phyloP scores from a whole-genome alignment of 148 eudicot genomes.

The Rhododendron griersonianum region DNA sequence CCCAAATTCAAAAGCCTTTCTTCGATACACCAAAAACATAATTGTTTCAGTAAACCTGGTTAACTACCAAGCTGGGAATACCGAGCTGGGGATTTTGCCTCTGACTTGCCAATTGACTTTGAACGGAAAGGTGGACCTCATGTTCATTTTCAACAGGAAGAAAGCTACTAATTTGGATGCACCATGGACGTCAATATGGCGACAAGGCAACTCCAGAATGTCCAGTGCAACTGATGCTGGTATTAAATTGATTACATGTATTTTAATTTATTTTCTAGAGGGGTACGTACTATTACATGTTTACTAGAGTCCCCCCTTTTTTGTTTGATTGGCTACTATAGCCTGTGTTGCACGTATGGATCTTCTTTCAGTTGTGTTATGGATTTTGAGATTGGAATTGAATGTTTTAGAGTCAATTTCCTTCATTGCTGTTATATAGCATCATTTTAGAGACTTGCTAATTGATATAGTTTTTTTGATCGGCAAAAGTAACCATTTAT shows the following conservation, averaged over 20 bases:
- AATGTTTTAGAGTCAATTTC: too few relatives aligned
- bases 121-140: neutral
- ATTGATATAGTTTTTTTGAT: too few relatives aligned
- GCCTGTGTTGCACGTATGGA: too few relatives aligned
- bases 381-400: too few relatives aligned
- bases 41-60: neutral
- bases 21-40: slow-evolving; percentile 8
- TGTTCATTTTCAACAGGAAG: neutral
- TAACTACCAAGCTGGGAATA: neutral
- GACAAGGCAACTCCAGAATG: neutral
- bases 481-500: too few relatives aligned
- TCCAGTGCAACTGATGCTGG: neutral
- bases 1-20: neutral
- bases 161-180: neutral
- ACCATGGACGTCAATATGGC: neutral
- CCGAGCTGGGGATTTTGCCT: neutral
- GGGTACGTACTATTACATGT: too few relatives aligned
- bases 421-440: too few relatives aligned
- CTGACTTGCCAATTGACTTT: neutral
- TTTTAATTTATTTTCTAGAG: too few relatives aligned
- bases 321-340: too few relatives aligned
- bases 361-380: too few relatives aligned
- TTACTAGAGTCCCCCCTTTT: too few relatives aligned
- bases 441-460: too few relatives aligned
- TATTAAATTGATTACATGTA: neutral